Evolutionary conservation across 129 eudicot genomes (phyloP).

Genomic region (Flaveria trinervia): DNA sequence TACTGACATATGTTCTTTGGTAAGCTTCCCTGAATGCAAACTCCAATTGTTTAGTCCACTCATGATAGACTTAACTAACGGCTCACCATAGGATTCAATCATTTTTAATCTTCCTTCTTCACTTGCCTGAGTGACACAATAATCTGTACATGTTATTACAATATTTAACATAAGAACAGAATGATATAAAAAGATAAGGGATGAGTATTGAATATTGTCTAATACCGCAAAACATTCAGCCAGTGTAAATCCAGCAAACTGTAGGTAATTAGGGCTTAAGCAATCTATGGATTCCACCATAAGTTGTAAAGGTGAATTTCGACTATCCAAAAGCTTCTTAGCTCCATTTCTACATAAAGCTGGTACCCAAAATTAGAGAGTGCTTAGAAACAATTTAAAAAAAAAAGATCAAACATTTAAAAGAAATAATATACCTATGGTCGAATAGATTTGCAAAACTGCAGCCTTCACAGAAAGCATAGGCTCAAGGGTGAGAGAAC

Average conservation of each 20-base stretch:
- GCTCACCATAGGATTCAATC: slow-evolving; percentile 52
- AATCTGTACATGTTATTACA: slow-evolving; percentile 12
- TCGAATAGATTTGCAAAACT: slow-evolving; percentile 67
- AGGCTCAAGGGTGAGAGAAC: slow-evolving; percentile 44
- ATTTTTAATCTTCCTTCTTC: slow-evolving; percentile 56
- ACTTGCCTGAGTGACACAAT: slow-evolving; percentile 43
- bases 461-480: slow-evolving; percentile 51
- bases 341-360: slow-evolving; percentile 87
- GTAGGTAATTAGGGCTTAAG: slow-evolving; percentile 43
- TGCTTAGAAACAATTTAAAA: slow-evolving; percentile 23
- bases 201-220: neutral
- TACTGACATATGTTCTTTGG: slow-evolving; percentile 50
- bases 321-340: slow-evolving; percentile 57
- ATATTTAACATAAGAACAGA: neutral
- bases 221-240: slow-evolving; percentile 66
- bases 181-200: slow-evolving; percentile 17
- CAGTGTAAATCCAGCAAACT: slow-evolving; percentile 61
- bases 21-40: slow-evolving; percentile 45
- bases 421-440: slow-evolving; percentile 59
- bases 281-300: slow-evolving; percentile 65
- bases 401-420: slow-evolving; percentile 16
- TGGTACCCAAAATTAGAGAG: slow-evolving; percentile 47
- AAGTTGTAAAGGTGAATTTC: slow-evolving; percentile 42
- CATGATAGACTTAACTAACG: slow-evolving; percentile 55
- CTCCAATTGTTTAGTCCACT: slow-evolving; percentile 45